Evolutionary conservation across 129 eudicot species (phyloP).

Genomic region (Calendula officinalis): DNA sequence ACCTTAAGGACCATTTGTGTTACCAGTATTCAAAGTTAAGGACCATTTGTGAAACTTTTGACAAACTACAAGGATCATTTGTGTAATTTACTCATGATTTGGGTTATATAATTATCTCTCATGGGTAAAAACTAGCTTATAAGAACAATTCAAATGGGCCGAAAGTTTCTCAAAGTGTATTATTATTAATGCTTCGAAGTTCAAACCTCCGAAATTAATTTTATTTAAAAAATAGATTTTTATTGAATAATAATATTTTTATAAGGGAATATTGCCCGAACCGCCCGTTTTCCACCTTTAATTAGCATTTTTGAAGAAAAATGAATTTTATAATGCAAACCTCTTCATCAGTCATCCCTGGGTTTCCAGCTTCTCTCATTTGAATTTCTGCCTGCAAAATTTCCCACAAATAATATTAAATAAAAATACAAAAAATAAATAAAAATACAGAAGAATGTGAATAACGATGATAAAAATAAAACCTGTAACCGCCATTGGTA

Average conservation of each 20-base stretch:
- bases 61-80: no score
- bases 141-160: background rate
- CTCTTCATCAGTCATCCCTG: conserved; percentile 97
- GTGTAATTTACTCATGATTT: no score
- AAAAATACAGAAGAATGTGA: background rate
- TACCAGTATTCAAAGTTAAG: no score
- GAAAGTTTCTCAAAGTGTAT: background rate
- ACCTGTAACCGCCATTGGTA: conserved; percentile 99
- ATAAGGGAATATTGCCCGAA: background rate
- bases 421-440: background rate
- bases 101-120: background rate
- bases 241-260: background rate
- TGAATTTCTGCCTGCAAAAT: conserved; percentile 84
- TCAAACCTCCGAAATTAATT: background rate
- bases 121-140: background rate
- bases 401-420: conserved; percentile 15
- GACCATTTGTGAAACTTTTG: no score
- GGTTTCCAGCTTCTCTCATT: conserved; percentile 86
- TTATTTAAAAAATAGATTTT: background rate
- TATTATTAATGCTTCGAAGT: background rate
- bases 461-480: background rate
- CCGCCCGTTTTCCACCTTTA: background rate
- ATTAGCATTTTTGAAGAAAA: background rate
- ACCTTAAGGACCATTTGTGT: no score
- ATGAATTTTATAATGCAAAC: conserved; percentile 31